Conservation (phyloP, 306 rosid genomes). For the Rosa rugosa region DNA sequence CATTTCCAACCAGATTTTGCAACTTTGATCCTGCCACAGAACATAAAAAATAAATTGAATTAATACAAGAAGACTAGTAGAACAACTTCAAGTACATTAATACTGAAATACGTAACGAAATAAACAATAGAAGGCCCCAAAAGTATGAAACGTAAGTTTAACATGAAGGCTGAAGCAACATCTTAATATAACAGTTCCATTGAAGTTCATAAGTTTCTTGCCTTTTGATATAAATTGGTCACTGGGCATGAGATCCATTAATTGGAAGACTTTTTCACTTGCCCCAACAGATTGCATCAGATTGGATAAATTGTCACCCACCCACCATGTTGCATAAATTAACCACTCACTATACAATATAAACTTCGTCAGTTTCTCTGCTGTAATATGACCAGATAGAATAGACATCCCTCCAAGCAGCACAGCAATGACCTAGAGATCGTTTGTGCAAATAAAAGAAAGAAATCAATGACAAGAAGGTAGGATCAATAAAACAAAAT, state of each 20-base stretch:
- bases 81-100: constrained; percentile 1
- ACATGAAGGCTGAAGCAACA: constrained; percentile 9
- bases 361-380: constrained; percentile 93
- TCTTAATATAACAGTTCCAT: constrained; percentile 25
- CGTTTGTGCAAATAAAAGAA: constrained; percentile 24
- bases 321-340: constrained; percentile 98
- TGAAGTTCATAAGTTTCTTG: constrained; percentile 38
- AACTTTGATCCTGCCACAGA: constrained; percentile 63
- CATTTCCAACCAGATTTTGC: constrained; percentile 56
- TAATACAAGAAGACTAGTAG: background rate
- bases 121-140: constrained; percentile 20
- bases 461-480: constrained; percentile 34
- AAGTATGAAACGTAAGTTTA: constrained; percentile 18
- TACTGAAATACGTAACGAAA: background rate
- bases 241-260: constrained; percentile 91
- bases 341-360: constrained; percentile 93
- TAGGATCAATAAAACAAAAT: constrained; percentile 13
- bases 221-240: constrained; percentile 73
- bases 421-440: constrained; percentile 72
- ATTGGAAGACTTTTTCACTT: constrained; percentile 89
- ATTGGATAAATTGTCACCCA: constrained; percentile 86
- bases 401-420: constrained; percentile 89
- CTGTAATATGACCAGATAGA: constrained; percentile 81
- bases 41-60: constrained; percentile 27
- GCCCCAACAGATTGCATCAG: constrained; percentile 99